phyloP scores from a whole-genome alignment of 345 rosid genomes.

The Euphorbia lathyris region DNA sequence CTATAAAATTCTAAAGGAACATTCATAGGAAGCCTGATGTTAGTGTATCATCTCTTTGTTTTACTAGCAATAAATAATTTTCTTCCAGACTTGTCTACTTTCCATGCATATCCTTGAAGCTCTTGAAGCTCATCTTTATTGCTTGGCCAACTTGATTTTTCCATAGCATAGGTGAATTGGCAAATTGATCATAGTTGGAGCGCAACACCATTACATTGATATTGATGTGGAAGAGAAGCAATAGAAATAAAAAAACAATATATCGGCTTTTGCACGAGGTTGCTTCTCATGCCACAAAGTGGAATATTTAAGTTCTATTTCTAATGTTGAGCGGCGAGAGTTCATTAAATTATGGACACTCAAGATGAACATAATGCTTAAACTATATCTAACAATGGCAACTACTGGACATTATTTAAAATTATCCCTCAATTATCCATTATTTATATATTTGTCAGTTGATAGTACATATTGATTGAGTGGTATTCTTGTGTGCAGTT shows the following conservation, averaged over 20 bases:
- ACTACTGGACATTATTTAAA: no score
- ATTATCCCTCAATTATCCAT: no score
- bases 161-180: slow-evolving; percentile 61
- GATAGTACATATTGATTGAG: no score
- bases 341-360: slow-evolving; percentile 88
- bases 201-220: slow-evolving; percentile 58
- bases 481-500: no score
- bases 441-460: no score
- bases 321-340: slow-evolving; percentile 57
- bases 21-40: slow-evolving; percentile 95
- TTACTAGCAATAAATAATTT: neutral
- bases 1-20: slow-evolving; percentile 71
- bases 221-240: slow-evolving; percentile 82
- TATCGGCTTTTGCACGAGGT: slow-evolving; percentile 54
- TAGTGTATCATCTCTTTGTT: slow-evolving; percentile 11
- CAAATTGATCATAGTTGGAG: slow-evolving; percentile 26
- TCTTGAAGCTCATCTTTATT: slow-evolving; percentile 5
- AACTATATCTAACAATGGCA: no score
- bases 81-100: neutral
- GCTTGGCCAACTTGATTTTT: neutral
- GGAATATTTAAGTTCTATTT: slow-evolving; percentile 48
- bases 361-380: slow-evolving; percentile 50
- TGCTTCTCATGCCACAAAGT: slow-evolving; percentile 61
- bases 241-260: slow-evolving; percentile 46
- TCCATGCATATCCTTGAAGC: neutral